phyloP scores from a whole-genome alignment of 495 filamentous ascomycete species.

The Geoglossum glabrum region DNA sequence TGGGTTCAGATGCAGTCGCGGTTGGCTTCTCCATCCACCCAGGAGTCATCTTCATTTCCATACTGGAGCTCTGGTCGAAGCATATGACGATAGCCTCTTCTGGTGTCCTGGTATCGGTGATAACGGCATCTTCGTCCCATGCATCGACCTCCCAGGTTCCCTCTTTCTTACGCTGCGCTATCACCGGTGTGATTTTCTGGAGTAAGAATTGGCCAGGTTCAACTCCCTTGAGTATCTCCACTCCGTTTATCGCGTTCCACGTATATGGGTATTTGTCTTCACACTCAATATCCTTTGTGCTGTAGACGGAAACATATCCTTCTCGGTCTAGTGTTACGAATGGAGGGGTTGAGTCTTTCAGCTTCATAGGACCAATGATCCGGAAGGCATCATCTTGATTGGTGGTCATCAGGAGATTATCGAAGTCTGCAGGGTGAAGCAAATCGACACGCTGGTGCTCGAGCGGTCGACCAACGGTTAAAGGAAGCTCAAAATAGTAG shows the following conservation, averaged over 20 bases:
- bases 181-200: neutral
- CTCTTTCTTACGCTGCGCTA: slow-evolving; percentile 1
- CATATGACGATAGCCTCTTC: slow-evolving; percentile 11
- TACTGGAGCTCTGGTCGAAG: slow-evolving; percentile 9
- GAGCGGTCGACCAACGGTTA: neutral
- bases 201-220: neutral
- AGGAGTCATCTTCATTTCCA: neutral
- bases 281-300: slow-evolving; percentile 4
- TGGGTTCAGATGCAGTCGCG: neutral
- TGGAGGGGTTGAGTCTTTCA: slow-evolving; percentile 4
- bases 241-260: neutral
- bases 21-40: neutral
- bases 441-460: neutral
- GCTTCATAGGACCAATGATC: neutral
- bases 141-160: slow-evolving; percentile 9
- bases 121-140: slow-evolving; percentile 7
- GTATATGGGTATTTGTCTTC: neutral
- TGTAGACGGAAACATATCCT: slow-evolving; percentile 9
- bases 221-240: neutral
- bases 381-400: neutral
- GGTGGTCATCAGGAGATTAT: neutral
- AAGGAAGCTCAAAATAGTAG: neutral
- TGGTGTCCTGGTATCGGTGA: slow-evolving; percentile 3
- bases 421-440: neutral
- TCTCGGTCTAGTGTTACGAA: slow-evolving; percentile 8